Evolutionary conservation across 148 eudicot genomes (phyloP).

Genomic region (Arbutus unedo): DNA sequence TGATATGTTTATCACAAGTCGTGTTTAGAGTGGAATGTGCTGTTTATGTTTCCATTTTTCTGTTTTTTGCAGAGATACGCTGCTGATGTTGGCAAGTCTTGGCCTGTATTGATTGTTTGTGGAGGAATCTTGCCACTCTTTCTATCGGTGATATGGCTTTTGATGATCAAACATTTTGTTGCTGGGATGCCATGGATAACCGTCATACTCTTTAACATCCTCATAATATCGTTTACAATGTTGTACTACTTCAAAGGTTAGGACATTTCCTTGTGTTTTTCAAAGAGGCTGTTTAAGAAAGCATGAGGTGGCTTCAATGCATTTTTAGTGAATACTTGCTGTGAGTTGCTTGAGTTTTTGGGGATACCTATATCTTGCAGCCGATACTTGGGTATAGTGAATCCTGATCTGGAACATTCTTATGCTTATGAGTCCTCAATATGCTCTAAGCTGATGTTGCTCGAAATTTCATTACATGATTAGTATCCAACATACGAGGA

Average conservation of each 20-base stretch:
- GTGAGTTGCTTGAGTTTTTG: not conserved
- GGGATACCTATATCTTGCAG: not conserved
- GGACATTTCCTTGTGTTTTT: slow-evolving; percentile 21
- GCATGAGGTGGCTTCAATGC: slow-evolving; percentile 1
- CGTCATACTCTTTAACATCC: slow-evolving; percentile 72
- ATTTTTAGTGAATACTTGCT: not conserved
- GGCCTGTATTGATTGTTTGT: slow-evolving; percentile 90
- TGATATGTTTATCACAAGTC: too few species aligned
- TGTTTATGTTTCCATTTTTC: not conserved
- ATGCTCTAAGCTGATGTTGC: not conserved
- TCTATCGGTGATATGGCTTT: slow-evolving; percentile 80
- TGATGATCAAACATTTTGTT: slow-evolving; percentile 89
- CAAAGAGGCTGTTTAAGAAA: not conserved
- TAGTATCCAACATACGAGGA: not conserved
- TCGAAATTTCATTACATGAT: not conserved
- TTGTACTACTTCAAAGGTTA: slow-evolving; percentile 82
- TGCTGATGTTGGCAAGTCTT: slow-evolving; percentile 89
- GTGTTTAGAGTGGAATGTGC: not conserved
- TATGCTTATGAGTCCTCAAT: not conserved
- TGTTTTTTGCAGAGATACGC: slow-evolving; percentile 78
- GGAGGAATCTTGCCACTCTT: slow-evolving; percentile 91
- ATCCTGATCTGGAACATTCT: not conserved
- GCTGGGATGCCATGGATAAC: slow-evolving; percentile 98
- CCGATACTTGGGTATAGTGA: not conserved
- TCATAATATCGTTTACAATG: slow-evolving; percentile 81